Evolutionary conservation across 192 early-diverging fungal species (phyloP).

Genomic region (Coemansia sp.): DNA sequence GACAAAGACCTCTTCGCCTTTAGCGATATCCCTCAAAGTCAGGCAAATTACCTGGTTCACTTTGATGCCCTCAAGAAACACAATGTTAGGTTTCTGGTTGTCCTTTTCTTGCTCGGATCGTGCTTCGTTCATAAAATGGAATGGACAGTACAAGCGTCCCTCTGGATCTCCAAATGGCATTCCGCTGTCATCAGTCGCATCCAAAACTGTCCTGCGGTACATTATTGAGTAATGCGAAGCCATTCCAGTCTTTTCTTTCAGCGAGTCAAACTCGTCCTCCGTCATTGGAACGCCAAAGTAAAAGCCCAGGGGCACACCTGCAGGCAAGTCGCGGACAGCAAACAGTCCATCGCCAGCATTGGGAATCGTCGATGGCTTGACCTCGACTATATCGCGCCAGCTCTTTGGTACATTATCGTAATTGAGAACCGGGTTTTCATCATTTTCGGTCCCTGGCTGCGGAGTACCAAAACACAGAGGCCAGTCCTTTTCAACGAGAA

Average conservation of each 20-base stretch:
- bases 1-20: constrained; percentile 84
- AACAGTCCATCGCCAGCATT: constrained; percentile 77
- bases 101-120: constrained; percentile 24
- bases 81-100: constrained; percentile 50
- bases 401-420: constrained; percentile 40
- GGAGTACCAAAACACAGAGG: constrained; percentile 76
- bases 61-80: constrained; percentile 73
- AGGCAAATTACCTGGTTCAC: constrained; percentile 89
- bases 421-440: background rate
- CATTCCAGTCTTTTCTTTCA: constrained; percentile 77
- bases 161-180: constrained; percentile 69
- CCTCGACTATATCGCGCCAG: constrained; percentile 66
- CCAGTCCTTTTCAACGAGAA: constrained; percentile 76
- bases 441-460: constrained; percentile 4
- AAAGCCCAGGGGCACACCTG: constrained; percentile 77
- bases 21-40: constrained; percentile 65
- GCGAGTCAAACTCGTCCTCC: constrained; percentile 89
- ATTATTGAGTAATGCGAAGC: constrained; percentile 87
- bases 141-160: constrained; percentile 72
- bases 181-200: constrained; percentile 84
- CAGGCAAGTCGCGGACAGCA: constrained; percentile 70
- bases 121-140: constrained; percentile 91
- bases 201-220: constrained; percentile 87
- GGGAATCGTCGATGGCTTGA: constrained; percentile 61
- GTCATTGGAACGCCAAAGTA: constrained; percentile 97